phyloP scores from a whole-genome alignment of 1,284 basidiomycete genomes.

The Abortiporus biennis region DNA sequence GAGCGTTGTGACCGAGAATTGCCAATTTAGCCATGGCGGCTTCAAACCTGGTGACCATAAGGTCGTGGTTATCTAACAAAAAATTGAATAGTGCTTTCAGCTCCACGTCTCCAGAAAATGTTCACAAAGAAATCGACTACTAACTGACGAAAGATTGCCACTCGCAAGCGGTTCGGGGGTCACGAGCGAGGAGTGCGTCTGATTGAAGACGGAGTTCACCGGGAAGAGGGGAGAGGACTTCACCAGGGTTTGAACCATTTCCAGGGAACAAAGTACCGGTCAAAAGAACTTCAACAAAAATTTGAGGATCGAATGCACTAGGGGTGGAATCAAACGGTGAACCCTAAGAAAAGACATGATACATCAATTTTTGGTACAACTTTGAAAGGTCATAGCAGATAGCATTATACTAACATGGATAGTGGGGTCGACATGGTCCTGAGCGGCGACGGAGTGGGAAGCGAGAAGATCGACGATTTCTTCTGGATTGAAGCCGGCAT shows the following conservation, averaged over 20 bases:
- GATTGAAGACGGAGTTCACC: slow-evolving; percentile 36
- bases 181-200: slow-evolving; percentile 28
- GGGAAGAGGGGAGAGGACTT: slow-evolving; percentile 29
- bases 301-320: slow-evolving; percentile 30
- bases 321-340: slow-evolving; percentile 37
- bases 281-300: slow-evolving; percentile 30
- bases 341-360: slow-evolving; percentile 12
- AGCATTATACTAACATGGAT: slow-evolving; percentile 16
- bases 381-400: background rate
- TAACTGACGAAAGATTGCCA: too few relatives aligned
- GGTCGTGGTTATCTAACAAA: slow-evolving; percentile 2
- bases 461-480: slow-evolving; percentile 34
- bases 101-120: background rate
- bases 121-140: slow-evolving; percentile 1
- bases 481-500: slow-evolving; percentile 31
- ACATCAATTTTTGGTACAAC: background rate
- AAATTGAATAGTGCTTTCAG: background rate
- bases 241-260: slow-evolving; percentile 26
- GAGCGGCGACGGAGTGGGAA: slow-evolving; percentile 32
- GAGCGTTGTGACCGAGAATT: slow-evolving; percentile 7
- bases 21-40: slow-evolving; percentile 8
- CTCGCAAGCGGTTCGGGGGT: too few relatives aligned
- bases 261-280: slow-evolving; percentile 16
- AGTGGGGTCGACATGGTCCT: slow-evolving; percentile 29
- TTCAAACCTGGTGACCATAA: slow-evolving; percentile 8